Percentiles rank a stretch among this genome's conserved stretches.
These are phyloP conservation scores for Cercis canadensis DNA, from an alignment of 306 rosid species.

Conservation along the genomic window DNA sequence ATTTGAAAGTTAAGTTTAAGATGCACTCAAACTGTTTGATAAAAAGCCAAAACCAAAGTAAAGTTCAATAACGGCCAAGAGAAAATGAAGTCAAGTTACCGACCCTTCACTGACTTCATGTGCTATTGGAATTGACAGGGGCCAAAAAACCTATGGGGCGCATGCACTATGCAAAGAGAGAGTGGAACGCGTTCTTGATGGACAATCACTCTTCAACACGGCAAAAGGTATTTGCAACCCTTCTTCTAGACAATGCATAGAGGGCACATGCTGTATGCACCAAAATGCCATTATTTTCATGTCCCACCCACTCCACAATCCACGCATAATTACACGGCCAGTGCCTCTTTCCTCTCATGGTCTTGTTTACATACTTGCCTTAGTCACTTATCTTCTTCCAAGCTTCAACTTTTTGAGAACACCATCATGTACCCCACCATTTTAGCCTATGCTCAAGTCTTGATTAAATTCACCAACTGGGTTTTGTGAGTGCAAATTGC, in stretches of 20 bases:
- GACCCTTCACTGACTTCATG: constrained; percentile 19
- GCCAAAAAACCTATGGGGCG: too few species aligned
- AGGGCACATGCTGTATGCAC: constrained; percentile 59
- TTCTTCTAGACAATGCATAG: constrained; percentile 39
- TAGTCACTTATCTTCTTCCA: constrained; percentile 17
- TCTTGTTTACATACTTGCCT: constrained; percentile 31
- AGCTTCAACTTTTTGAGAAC: constrained; percentile 29
- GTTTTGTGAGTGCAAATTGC: neutral
- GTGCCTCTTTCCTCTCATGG: constrained; percentile 9
- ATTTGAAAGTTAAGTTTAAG: constrained; percentile 2
- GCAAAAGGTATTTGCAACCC: constrained; percentile 40
- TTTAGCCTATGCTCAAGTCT: neutral
- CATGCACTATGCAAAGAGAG: neutral
- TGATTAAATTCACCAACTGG: constrained; percentile 22
- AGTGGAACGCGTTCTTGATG: constrained; percentile 20
- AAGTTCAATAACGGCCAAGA: too few species aligned
- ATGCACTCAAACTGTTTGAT: neutral
- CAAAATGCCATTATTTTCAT: constrained; percentile 46
- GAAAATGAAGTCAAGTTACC: too few species aligned
- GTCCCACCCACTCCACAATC: constrained; percentile 80
- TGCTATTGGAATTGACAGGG: neutral
- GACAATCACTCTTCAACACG: constrained; percentile 10
- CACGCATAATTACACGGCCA: constrained; percentile 64
- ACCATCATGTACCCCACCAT: constrained; percentile 37
- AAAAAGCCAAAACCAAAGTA: neutral